Evolutionary conservation across 495 filamentous ascomycete genomes (phyloP).

Genomic region (Tuber magnatum): DNA sequence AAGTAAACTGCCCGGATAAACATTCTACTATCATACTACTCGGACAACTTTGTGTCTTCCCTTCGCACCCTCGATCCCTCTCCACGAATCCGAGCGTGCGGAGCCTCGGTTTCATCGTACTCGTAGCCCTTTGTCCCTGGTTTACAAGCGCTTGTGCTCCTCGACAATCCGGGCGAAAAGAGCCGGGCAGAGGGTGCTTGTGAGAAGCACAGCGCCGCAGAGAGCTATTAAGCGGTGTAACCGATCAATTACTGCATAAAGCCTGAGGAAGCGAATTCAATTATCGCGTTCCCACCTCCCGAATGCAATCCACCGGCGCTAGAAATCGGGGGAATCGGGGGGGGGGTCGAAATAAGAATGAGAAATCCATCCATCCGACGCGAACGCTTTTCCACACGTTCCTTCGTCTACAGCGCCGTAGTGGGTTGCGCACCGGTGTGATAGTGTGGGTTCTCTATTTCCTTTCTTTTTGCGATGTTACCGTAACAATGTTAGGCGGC

Average conservation of each 20-base stretch:
- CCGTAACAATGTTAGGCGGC: neutral
- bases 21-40: neutral
- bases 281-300: neutral
- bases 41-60: neutral
- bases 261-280: neutral
- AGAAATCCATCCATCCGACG: neutral
- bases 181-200: neutral
- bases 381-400: neutral
- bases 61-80: neutral
- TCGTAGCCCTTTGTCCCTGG: neutral
- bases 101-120: neutral
- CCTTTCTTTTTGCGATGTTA: neutral
- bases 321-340: neutral
- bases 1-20: neutral
- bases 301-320: slow-evolving; percentile 1
- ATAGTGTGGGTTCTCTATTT: neutral
- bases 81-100: neutral
- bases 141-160: neutral
- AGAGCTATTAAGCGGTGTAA: neutral
- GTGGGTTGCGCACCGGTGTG: neutral
- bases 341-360: neutral
- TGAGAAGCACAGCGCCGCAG: neutral
- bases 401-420: neutral
- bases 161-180: neutral
- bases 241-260: neutral